Conservation (phyloP, 2,329 filamentous ascomycete genomes). For the Sporothrix euskadiensis region DNA sequence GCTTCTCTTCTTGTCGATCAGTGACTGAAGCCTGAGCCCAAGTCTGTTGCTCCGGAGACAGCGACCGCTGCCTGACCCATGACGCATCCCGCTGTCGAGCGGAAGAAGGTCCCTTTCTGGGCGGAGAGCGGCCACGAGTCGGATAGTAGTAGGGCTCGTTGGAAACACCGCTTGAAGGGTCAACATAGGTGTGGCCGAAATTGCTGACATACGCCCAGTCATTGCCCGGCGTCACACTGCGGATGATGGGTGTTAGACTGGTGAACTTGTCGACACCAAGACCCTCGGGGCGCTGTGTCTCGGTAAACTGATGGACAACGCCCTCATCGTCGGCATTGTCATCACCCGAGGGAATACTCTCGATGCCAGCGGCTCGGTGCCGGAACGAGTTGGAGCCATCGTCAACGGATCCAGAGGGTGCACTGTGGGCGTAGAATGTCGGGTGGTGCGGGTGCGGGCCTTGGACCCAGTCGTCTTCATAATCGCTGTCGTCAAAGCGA, state of each 20-base stretch:
- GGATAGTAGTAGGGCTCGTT: constrained; percentile 50
- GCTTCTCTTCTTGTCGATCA: background rate
- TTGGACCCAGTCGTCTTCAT: constrained; percentile 36
- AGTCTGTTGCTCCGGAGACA: background rate
- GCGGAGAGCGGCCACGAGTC: constrained; percentile 55
- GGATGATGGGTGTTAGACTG: constrained; percentile 41
- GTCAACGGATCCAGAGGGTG: constrained; percentile 45
- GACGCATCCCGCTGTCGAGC: background rate
- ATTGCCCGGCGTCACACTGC: constrained; percentile 45
- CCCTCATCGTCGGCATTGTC: background rate
- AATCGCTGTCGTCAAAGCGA: constrained; percentile 33
- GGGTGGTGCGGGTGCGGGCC: constrained; percentile 27
- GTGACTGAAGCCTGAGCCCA: background rate
- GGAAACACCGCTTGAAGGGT: constrained; percentile 40
- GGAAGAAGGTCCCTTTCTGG: constrained; percentile 32
- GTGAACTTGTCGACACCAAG: constrained; percentile 41
- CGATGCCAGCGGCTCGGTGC: constrained; percentile 8
- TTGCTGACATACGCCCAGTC: constrained; percentile 47
- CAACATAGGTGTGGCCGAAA: constrained; percentile 42
- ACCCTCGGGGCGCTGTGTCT: constrained; percentile 43
- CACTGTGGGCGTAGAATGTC: constrained; percentile 33
- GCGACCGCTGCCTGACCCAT: background rate
- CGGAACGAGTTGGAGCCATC: constrained; percentile 40
- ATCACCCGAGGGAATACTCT: background rate
- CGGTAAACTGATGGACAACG: background rate